phyloP scores from a whole-genome alignment of 2,329 filamentous ascomycete species.

The Beauveria sp. region DNA sequence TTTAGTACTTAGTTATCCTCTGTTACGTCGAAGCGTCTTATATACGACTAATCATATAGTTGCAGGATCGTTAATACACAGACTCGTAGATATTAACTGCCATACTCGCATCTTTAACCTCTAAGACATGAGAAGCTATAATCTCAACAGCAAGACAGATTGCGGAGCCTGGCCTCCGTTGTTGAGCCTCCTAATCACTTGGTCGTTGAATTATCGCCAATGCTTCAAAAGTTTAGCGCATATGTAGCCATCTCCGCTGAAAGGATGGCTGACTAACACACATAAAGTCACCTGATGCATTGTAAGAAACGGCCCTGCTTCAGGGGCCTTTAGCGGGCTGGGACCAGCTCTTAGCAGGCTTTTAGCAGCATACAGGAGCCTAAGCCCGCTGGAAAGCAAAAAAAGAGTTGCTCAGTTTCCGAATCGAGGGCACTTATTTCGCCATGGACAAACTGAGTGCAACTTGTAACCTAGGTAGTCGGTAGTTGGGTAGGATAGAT shows the following conservation, averaged over 20 bases:
- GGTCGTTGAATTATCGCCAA: neutral
- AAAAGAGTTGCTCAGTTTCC: neutral
- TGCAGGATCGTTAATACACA: no score
- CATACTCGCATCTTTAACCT: no score
- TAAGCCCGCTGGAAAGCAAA: neutral
- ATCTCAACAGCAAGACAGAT: neutral
- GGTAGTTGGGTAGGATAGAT: no score
- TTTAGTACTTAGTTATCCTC: no score
- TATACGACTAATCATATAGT: no score
- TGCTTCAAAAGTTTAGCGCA: conserved; percentile 4
- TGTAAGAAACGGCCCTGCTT: neutral
- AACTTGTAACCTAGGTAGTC: no score
- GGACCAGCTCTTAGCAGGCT: neutral
- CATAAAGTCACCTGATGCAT: conserved; percentile 1
- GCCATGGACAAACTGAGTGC: no score
- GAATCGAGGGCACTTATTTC: neutral
- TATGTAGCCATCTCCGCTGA: neutral
- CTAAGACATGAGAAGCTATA: no score
- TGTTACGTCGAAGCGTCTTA: no score
- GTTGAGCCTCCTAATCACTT: neutral
- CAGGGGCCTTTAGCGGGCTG: neutral
- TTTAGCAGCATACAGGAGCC: no score
- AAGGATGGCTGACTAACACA: conserved; percentile 4
- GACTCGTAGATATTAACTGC: no score
- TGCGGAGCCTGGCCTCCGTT: neutral